phyloP scores from a whole-genome alignment of 2,329 filamentous ascomycete genomes.

The Xylaria sp. region DNA sequence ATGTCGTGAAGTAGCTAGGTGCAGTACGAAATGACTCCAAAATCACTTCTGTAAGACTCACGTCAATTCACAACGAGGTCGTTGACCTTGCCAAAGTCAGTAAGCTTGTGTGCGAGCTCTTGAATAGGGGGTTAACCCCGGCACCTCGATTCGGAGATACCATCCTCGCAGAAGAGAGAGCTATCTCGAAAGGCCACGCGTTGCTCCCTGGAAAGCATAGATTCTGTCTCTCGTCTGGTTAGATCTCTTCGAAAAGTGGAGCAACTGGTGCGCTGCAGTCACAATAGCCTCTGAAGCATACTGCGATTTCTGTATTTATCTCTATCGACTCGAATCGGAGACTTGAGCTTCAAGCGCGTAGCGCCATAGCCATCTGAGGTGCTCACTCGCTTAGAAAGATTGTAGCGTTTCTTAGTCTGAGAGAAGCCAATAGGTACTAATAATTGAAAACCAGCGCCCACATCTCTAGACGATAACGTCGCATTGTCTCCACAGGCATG shows the following conservation, averaged over 20 bases:
- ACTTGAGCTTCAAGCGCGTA: not conserved
- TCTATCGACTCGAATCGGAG: not conserved
- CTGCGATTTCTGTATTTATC: not conserved
- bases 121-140: not conserved
- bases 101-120: not conserved
- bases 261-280: not conserved
- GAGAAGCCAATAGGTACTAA: not conserved
- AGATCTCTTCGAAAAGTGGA: not conserved
- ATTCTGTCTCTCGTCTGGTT: not conserved
- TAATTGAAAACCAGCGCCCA: slow-evolving; percentile 5
- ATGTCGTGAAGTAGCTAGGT: not conserved
- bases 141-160: not conserved
- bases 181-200: too few relatives aligned
- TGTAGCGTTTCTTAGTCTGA: not conserved
- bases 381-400: not conserved
- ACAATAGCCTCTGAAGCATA: not conserved
- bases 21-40: not conserved
- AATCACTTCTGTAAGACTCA: not conserved
- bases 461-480: slow-evolving; percentile 6
- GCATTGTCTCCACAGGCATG: slow-evolving; percentile 29
- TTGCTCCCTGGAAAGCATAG: not conserved
- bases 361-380: not conserved
- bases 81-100: not conserved
- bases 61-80: not conserved
- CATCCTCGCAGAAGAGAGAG: not conserved